Conservation (phyloP, 345 rosid genomes). For the Firmiana major region DNA sequence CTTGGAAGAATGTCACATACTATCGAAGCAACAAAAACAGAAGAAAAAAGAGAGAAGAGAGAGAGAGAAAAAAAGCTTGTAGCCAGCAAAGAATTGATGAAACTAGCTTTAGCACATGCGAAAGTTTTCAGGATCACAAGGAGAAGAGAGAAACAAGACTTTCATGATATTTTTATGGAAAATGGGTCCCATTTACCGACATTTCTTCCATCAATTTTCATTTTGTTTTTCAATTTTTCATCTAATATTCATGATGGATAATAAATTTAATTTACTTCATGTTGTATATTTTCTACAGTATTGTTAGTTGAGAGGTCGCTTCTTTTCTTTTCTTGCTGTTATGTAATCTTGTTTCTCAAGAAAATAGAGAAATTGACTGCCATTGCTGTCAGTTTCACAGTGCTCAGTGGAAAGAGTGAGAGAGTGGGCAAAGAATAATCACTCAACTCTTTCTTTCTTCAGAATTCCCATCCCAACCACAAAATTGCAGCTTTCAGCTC, state of each 20-base stretch:
- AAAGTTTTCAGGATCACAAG: background rate
- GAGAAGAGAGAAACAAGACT: background rate
- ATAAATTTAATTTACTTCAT: background rate
- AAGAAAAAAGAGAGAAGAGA: too few relatives aligned
- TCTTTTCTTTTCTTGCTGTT: too few relatives aligned
- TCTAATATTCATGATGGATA: background rate
- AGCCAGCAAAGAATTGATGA: conserved; percentile 3
- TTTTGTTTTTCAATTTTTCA: background rate
- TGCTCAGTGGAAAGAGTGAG: conserved; percentile 23
- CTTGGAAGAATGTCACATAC: conserved; percentile 15
- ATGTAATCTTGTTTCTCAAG: too few relatives aligned
- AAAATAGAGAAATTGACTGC: too few relatives aligned
- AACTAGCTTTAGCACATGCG: conserved; percentile 15
- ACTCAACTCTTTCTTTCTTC: background rate
- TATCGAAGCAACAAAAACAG: background rate
- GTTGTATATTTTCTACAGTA: background rate
- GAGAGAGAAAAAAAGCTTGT: background rate
- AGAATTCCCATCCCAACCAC: background rate
- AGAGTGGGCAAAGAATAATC: conserved; percentile 34
- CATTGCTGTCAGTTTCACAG: conserved; percentile 10
- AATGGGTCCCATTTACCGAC: conserved; percentile 31
- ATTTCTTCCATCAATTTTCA: background rate
- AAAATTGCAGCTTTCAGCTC: conserved; percentile 9
- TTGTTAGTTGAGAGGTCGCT: conserved; percentile 21
- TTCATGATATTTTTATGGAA: conserved; percentile 12